Evolutionary conservation across 371 early-diverging fungal species (phyloP).

Genomic region (Apophysomyces sp.): DNA sequence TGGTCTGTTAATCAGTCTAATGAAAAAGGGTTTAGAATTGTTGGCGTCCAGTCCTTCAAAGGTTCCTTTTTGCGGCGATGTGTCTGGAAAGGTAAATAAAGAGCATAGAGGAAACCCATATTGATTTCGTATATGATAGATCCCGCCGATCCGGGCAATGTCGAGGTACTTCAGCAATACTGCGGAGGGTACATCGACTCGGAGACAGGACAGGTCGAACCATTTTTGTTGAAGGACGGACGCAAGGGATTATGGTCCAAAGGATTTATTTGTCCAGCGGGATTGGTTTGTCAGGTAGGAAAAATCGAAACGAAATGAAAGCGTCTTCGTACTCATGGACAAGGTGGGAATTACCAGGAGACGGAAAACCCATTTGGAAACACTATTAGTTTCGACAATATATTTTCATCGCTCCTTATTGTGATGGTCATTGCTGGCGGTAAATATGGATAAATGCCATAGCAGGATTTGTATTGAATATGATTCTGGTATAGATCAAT

Average conservation of each 20-base stretch:
- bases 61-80: slow-evolving; percentile 64
- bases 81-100: slow-evolving; percentile 47
- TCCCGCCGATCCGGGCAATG: slow-evolving; percentile 28
- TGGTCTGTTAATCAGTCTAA: background rate
- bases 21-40: slow-evolving; percentile 35
- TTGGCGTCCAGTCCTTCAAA: slow-evolving; percentile 67
- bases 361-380: slow-evolving; percentile 48
- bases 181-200: slow-evolving; percentile 45
- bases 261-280: slow-evolving; percentile 58
- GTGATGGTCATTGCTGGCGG: slow-evolving; percentile 55
- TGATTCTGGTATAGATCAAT: slow-evolving; percentile 48
- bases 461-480: slow-evolving; percentile 13
- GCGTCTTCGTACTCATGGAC: background rate
- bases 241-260: slow-evolving; percentile 38
- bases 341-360: slow-evolving; percentile 26
- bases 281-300: slow-evolving; percentile 51
- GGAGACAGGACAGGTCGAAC: slow-evolving; percentile 13
- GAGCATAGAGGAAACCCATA: background rate
- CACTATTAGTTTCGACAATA: slow-evolving; percentile 61
- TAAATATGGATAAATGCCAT: slow-evolving; percentile 11
- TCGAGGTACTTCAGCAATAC: slow-evolving; percentile 37
- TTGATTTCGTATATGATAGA: slow-evolving; percentile 16
- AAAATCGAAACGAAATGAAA: background rate
- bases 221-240: slow-evolving; percentile 28
- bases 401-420: slow-evolving; percentile 58